Percentiles rank a stretch among this genome's conserved stretches.
These are phyloP conservation scores for Hortiboletus flavorubellus DNA, from an alignment of 768 basidiomycete genomes.

Conservation along the genomic window DNA sequence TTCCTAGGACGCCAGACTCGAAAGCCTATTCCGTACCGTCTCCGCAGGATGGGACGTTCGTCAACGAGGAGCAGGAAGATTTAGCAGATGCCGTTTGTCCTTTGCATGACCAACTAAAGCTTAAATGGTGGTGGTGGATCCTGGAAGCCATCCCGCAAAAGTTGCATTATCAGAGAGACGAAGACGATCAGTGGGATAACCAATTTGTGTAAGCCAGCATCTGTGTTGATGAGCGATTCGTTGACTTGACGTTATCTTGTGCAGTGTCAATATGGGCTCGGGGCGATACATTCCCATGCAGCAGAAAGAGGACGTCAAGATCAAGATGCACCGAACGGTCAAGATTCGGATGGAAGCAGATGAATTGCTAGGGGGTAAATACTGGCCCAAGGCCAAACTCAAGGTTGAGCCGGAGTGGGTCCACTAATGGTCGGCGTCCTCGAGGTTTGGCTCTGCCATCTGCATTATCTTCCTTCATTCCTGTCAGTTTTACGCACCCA, in stretches of 20 bases:
- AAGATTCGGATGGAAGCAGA: conserved; percentile 50
- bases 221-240: not conserved
- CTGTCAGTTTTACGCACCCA: not conserved
- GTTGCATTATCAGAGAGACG: conserved; percentile 26
- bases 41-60: conserved; percentile 21
- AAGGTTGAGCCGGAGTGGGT: conserved; percentile 39
- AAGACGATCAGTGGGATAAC: conserved; percentile 14
- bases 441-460: not conserved
- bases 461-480: not conserved
- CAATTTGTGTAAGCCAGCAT: conserved; percentile 17
- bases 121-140: conserved; percentile 57
- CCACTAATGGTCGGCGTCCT: conserved; percentile 24
- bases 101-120: conserved; percentile 56
- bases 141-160: conserved; percentile 51
- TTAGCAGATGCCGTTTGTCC: conserved; percentile 51
- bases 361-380: conserved; percentile 31
- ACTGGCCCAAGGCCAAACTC: conserved; percentile 40
- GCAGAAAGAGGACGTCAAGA: conserved; percentile 31
- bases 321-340: conserved; percentile 49
- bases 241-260: not conserved
- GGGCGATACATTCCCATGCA: conserved; percentile 44
- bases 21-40: conserved; percentile 7
- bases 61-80: conserved; percentile 62
- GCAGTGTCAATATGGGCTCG: conserved; percentile 37
- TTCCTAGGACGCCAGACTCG: conserved; percentile 10